Base-by-base conservation (phyloP, 768 basidiomycete species). In the Vishniacozyma victoriae region DNA sequence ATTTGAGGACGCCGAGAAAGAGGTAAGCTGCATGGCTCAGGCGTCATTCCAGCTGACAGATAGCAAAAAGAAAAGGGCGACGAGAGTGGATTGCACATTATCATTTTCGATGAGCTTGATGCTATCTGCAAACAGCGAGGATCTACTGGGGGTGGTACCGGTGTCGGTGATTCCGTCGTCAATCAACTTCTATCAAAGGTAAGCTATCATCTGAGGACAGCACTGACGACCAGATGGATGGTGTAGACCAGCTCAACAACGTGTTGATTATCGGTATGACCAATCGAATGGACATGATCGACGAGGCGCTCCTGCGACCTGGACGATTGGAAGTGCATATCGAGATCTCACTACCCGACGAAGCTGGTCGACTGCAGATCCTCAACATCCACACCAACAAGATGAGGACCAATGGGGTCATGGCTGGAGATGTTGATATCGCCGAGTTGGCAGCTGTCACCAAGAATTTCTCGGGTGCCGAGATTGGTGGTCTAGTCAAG, bases 221-320 rank as follows among this genome's bases (percentile, higher is more conserved):
- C n/a, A 38, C 48, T 50, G 44, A 54, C 42, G 5, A 13, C n/a
- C 58, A 95, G 90, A 93, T 99, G 91, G 95, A 99, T 59, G 95
- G 95, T 76, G 93, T 99, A 11, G 95, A 99, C 69, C 86, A 89
- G 75, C 77, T 99, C 25, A 97, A 99, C 77, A 99, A 99, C 73
- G 93, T 99, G 53, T 85, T 99, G 62, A 86, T 99, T 60, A 99
- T 99, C 59, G 95, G 95, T 62, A 99, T 99, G 95, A 99, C 93
- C 38, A 97, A 99, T 72, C 84, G 95, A 52, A 75, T 82, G 35
- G 95, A 99, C 77, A 89, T 99, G 92, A 96, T 99, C 60, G 95
- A 99, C 64, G 95, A 99, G 68, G 95, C 93, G 6, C 79, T 97
- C 2, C 79, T 96, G 4, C 91, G 95, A 62, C 92, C 95, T 1